These are phyloP conservation scores for Kitagawia praeruptora DNA, from an alignment of 129 eudicot genomes.

Conservation along the genomic window DNA sequence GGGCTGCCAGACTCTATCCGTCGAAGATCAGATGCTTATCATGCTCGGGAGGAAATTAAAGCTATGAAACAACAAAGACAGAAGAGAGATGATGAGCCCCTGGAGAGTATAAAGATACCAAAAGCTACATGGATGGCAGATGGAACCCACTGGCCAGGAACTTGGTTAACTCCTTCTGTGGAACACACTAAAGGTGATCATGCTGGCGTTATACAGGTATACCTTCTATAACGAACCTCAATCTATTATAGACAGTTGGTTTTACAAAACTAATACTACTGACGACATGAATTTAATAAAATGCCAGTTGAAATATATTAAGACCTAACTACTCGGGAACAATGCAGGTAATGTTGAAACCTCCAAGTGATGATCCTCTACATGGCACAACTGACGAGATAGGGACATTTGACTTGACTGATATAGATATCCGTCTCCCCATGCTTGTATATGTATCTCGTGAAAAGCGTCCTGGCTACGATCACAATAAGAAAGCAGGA, in stretches of 20 bases:
- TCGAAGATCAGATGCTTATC: slow-evolving; percentile 64
- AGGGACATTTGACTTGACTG: slow-evolving; percentile 33
- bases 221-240: not conserved
- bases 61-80: slow-evolving; percentile 54
- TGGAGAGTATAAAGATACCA: slow-evolving; percentile 43
- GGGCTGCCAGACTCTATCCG: slow-evolving; percentile 59
- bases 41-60: slow-evolving; percentile 61
- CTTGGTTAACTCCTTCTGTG: slow-evolving; percentile 42
- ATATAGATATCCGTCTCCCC: slow-evolving; percentile 60
- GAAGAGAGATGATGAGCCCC: slow-evolving; percentile 33
- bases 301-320: not conserved
- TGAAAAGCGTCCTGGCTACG: slow-evolving; percentile 67
- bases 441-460: slow-evolving; percentile 61
- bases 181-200: slow-evolving; percentile 68
- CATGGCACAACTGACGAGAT: slow-evolving; percentile 24
- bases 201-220: slow-evolving; percentile 63
- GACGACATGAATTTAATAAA: not conserved
- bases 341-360: slow-evolving; percentile 63
- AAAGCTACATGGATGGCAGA: slow-evolving; percentile 80
- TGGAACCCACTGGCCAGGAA: slow-evolving; percentile 74
- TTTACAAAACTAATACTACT: not conserved
- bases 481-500: slow-evolving; percentile 73
- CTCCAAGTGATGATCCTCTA: slow-evolving; percentile 54
- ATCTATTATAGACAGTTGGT: too few relatives aligned
- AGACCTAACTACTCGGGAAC: not conserved